These are phyloP conservation scores for Hanseniaspora jakobsenii DNA, from an alignment of 805 yeast genomes.

Conservation along the genomic window DNA sequence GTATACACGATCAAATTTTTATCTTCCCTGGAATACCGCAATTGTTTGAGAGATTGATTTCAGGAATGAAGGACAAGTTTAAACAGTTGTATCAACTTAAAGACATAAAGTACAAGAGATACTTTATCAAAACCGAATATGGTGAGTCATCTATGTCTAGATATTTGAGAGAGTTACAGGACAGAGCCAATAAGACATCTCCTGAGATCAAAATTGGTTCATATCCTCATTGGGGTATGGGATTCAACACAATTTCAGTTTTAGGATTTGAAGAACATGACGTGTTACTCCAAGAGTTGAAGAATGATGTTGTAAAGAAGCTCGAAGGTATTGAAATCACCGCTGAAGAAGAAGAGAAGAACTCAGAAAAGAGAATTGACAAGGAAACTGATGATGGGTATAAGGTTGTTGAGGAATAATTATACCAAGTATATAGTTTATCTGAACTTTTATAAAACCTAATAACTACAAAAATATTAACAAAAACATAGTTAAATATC, in stretches of 20 bases:
- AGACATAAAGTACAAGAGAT: slow-evolving; percentile 31
- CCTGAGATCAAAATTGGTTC: slow-evolving; percentile 58
- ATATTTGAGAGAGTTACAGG: slow-evolving; percentile 42
- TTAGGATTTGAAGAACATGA: slow-evolving; percentile 41
- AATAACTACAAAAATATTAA: too few species aligned
- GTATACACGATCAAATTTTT: slow-evolving; percentile 50
- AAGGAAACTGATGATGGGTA: slow-evolving; percentile 12
- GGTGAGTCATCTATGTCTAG: slow-evolving; percentile 64
- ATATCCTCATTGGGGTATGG: slow-evolving; percentile 64
- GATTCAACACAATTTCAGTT: slow-evolving; percentile 59
- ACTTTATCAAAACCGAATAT: slow-evolving; percentile 47
- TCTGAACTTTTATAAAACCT: too few species aligned
- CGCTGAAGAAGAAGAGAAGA: slow-evolving; percentile 41
- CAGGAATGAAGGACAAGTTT: slow-evolving; percentile 32
- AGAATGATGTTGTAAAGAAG: slow-evolving; percentile 34
- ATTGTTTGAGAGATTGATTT: slow-evolving; percentile 46
- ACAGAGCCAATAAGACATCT: slow-evolving; percentile 25
- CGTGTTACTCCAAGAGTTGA: slow-evolving; percentile 34
- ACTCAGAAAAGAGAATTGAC: slow-evolving; percentile 22
- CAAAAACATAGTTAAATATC: too few species aligned
- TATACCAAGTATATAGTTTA: neutral
- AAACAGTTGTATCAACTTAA: slow-evolving; percentile 31
- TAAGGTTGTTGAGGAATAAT: slow-evolving; percentile 6
- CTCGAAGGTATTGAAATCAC: slow-evolving; percentile 48
- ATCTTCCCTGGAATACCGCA: slow-evolving; percentile 79